Evolutionary conservation across 441 rosid species (phyloP), one percentile per base, ranked within the genome.

Genomic region (Eruca vesicaria): DNA sequence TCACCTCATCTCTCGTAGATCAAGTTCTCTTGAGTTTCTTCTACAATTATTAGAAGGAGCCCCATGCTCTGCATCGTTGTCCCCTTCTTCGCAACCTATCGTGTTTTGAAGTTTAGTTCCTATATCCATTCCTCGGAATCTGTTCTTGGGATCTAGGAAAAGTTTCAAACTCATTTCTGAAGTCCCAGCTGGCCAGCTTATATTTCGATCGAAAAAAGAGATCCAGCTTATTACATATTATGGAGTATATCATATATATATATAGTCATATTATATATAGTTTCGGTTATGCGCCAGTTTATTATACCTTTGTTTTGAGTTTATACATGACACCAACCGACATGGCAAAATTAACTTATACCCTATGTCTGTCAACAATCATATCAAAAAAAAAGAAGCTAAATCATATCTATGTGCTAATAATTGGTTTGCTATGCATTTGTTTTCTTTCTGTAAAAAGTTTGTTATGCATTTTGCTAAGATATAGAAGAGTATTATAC

Each of bases 41-140:
- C 77, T 31, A 50, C 55, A 73, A 68, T 73, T 3, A 72, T 72
- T 78, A 72, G 66, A 72, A 72, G 69, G 23, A 68, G 32, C 74
- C 72, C 70, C 78, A 78, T 77, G 73, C 70, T 73, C 64, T 78
- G 74, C 61, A 16, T 62, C 74, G 48, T 68, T 78, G 78, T 78
- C 81, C 56, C 74, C 72, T 67, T 78, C 50, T 59, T 36, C 58
- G 41, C 41, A 52, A 53, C 69, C 52, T 50, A 50, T 66, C 26
- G 41, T 60, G 19, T 72, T 59, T 52, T 52, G 12, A 19, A 66
- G 18, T 59, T 29, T 58, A 60, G 53, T 35, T 31, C 76, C 12
- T 60, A 71, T 41, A 57, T 62, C 3, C 9, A 19, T 67, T 72
- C 68, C 77, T 78, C 74, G 69, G 41, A 52, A 52, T 45, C 41